A percentile compares a stretch with the other conserved stretches of the same genome.
phyloP scores from a whole-genome alignment of 1,139 yeast species.

The Yamadazyma songkhlaensis region DNA sequence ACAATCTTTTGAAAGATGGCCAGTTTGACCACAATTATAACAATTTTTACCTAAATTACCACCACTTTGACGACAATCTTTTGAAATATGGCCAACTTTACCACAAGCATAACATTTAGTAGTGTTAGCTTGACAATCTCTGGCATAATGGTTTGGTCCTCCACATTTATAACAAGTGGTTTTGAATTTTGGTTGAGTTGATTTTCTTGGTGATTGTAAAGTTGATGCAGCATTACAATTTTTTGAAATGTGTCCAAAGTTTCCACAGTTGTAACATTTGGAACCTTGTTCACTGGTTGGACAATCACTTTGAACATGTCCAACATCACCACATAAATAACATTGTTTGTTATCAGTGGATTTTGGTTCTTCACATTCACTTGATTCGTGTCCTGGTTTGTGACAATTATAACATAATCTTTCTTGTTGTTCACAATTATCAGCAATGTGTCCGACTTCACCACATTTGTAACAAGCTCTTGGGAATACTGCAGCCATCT shows the following conservation, averaged over 20 bases:
- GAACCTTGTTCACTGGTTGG: slow-evolving; percentile 51
- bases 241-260: slow-evolving; percentile 80
- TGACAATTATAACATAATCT: slow-evolving; percentile 93
- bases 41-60: slow-evolving; percentile 43
- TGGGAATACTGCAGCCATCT: slow-evolving; percentile 67
- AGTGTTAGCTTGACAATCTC: slow-evolving; percentile 76
- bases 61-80: slow-evolving; percentile 62
- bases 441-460: slow-evolving; percentile 89
- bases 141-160: slow-evolving; percentile 90
- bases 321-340: slow-evolving; percentile 78
- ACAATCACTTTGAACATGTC: slow-evolving; percentile 70
- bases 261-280: slow-evolving; percentile 58
- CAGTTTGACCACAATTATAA: slow-evolving; percentile 41
- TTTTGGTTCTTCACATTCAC: slow-evolving; percentile 84
- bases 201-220: slow-evolving; percentile 17
- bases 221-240: slow-evolving; percentile 50
- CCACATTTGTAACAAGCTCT: slow-evolving; percentile 93
- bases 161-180: slow-evolving; percentile 89
- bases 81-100: slow-evolving; percentile 82
- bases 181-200: slow-evolving; percentile 20
- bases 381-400: slow-evolving; percentile 85
- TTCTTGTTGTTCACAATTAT: slow-evolving; percentile 76
- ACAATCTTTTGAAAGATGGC: slow-evolving; percentile 39
- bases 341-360: slow-evolving; percentile 83
- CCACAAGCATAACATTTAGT: slow-evolving; percentile 94